These are phyloP conservation scores for Amanita pallidorosea DNA, from an alignment of 768 basidiomycete genomes.

Conservation along the genomic window DNA sequence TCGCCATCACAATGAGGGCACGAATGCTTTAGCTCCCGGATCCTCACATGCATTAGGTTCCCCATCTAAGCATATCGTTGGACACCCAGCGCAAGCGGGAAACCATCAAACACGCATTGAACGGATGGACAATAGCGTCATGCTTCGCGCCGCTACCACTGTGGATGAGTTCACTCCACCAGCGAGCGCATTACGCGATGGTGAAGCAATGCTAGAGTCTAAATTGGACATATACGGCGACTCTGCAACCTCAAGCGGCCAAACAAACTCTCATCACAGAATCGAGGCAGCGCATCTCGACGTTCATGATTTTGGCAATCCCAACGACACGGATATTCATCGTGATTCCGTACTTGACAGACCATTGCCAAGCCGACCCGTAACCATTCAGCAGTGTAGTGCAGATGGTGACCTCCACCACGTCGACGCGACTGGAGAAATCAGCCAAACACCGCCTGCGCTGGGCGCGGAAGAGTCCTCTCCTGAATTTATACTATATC, in stretches of 20 bases:
- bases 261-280: conserved; percentile 1
- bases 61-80: neutral
- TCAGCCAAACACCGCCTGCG: neutral
- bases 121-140: neutral
- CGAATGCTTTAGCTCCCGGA: neutral
- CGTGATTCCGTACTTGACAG: neutral
- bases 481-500: conserved; percentile 22
- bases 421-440: conserved; percentile 6
- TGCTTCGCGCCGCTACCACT: neutral
- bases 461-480: conserved; percentile 12
- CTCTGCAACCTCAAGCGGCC: neutral
- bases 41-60: neutral
- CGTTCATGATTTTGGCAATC: neutral
- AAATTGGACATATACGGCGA: neutral
- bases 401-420: conserved; percentile 11
- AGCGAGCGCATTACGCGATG: neutral
- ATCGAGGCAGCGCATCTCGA: neutral
- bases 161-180: neutral
- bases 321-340: neutral
- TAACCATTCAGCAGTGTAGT: neutral
- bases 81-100: neutral
- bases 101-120: neutral
- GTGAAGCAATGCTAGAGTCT: neutral
- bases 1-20: neutral
- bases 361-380: conserved; percentile 2